Percentiles rank a stretch among this genome's conserved stretches.
Evolutionary conservation across 441 rosid genomes (phyloP).

Genomic region (Sinapis alba): DNA sequence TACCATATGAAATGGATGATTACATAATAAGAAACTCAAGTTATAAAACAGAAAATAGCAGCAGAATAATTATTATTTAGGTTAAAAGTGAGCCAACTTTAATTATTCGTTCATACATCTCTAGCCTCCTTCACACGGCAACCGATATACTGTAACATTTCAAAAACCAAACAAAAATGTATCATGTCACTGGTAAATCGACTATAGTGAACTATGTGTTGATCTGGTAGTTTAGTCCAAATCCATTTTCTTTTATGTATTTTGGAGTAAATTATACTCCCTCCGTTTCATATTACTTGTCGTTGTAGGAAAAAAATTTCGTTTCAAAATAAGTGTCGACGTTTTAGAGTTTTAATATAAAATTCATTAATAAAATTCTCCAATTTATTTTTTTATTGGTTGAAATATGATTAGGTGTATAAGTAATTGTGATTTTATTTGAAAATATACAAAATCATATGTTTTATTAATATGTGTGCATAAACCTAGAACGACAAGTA

Average conservation of each 20-base stretch:
- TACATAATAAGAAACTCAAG: constrained; percentile 17
- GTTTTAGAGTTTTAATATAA: too few species aligned
- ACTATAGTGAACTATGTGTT: neutral
- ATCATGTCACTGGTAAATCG: neutral
- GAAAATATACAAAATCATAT: too few species aligned
- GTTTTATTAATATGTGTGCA: too few species aligned
- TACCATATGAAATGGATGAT: constrained; percentile 10
- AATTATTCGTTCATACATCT: constrained; percentile 13
- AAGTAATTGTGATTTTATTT: too few species aligned
- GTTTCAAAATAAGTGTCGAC: too few species aligned
- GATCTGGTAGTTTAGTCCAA: neutral
- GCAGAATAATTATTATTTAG: neutral
- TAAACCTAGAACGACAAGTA: too few species aligned
- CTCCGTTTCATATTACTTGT: too few species aligned
- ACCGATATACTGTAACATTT: constrained; percentile 26
- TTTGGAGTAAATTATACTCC: neutral
- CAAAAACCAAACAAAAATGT: constrained; percentile 7
- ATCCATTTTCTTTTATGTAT: neutral
- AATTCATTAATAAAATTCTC: too few species aligned
- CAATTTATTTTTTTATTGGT: too few species aligned
- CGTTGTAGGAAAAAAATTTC: too few species aligned
- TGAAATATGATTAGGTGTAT: too few species aligned
- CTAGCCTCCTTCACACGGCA: constrained; percentile 32
- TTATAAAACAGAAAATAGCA: neutral
- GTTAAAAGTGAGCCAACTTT: constrained; percentile 20